phyloP scores from a whole-genome alignment of 2,329 filamentous ascomycete genomes.

The Cordyceps militaris region DNA sequence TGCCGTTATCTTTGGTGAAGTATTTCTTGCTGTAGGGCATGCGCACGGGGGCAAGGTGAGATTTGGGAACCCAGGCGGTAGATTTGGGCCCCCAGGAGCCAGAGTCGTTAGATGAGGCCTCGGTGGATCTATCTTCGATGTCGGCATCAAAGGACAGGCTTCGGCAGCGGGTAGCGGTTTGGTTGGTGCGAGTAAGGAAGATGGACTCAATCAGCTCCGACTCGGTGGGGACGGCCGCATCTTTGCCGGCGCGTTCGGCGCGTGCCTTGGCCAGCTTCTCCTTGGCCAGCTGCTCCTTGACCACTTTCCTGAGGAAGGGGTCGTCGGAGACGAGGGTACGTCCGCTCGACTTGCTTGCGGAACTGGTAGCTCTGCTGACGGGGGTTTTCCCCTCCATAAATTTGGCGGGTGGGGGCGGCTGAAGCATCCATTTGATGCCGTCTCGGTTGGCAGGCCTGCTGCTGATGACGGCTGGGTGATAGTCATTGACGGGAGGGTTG shows the following conservation, averaged over 20 bases:
- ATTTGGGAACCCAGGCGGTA: no score
- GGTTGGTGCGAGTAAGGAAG: constrained; percentile 27
- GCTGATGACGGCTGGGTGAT: constrained; percentile 77
- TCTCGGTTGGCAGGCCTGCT: constrained; percentile 62
- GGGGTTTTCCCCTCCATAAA: constrained; percentile 84
- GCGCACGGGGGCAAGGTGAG: no score
- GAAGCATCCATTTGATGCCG: constrained; percentile 84
- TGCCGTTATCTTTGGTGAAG: no score
- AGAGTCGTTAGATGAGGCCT: no score
- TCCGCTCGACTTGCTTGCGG: constrained; percentile 43
- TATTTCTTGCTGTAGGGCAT: no score
- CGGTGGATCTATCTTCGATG: constrained; percentile 26
- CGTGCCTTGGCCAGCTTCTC: constrained; percentile 24
- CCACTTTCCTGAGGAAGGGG: constrained; percentile 34
- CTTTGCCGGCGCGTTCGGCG: constrained; percentile 12
- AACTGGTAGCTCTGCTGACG: constrained; percentile 56
- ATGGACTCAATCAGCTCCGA: constrained; percentile 38
- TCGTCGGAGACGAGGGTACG: constrained; percentile 37
- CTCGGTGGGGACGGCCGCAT: constrained; percentile 32
- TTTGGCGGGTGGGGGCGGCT: constrained; percentile 81
- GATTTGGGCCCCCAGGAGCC: no score
- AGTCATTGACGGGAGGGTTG: constrained; percentile 75
- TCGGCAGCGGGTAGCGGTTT: constrained; percentile 27
- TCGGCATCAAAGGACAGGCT: constrained; percentile 31
- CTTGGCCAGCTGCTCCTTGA: constrained; percentile 39